A percentile compares a stretch with the other conserved stretches of the same genome.
Evolutionary conservation across 768 basidiomycete species (phyloP).

Genomic region (Boletus patriciae): DNA sequence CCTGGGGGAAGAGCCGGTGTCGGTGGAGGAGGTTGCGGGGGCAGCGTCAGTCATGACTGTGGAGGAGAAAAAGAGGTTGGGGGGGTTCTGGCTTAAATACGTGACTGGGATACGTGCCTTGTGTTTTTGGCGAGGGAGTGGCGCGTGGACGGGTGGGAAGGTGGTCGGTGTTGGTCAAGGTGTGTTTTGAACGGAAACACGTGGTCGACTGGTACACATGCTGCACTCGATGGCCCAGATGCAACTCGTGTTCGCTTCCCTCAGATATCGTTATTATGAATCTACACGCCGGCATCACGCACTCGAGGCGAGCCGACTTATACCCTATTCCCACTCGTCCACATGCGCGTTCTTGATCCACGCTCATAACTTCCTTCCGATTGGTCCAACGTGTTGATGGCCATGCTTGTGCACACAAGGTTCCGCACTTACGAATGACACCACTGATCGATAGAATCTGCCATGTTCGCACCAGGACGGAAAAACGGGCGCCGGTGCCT

Average conservation of each 20-base stretch:
- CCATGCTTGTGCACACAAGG: neutral
- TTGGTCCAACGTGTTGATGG: conserved; percentile 5
- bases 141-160: conserved; percentile 17
- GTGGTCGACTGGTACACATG: conserved; percentile 8
- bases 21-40: conserved; percentile 57
- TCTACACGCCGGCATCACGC: conserved; percentile 3
- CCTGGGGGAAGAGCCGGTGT: conserved; percentile 46
- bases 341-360: neutral
- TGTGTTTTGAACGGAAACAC: conserved; percentile 21
- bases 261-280: conserved; percentile 2
- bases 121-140: conserved; percentile 24
- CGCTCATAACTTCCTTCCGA: neutral
- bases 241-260: conserved; percentile 2
- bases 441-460: conserved; percentile 3
- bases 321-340: conserved; percentile 1
- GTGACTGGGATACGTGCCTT: conserved; percentile 23
- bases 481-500: neutral
- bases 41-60: conserved; percentile 57
- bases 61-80: neutral
- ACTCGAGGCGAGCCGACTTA: neutral
- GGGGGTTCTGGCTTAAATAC: conserved; percentile 28
- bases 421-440: neutral
- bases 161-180: conserved; percentile 13
- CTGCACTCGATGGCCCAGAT: neutral
- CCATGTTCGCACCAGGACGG: neutral